Evolutionary conservation across 73 alveolate species (phyloP), one percentile per base, ranked within the genome.

Genomic region (Urostyla sp.): DNA sequence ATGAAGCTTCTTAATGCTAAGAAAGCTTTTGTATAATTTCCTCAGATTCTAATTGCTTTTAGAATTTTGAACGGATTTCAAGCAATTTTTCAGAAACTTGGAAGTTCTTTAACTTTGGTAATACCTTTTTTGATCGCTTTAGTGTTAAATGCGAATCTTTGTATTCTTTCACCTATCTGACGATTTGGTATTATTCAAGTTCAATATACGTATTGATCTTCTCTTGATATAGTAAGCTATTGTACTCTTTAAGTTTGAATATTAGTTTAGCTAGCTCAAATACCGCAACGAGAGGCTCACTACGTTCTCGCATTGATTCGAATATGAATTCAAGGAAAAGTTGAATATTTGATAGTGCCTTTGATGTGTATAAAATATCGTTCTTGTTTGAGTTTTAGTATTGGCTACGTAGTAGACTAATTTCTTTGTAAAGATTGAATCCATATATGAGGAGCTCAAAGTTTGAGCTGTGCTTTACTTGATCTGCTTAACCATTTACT

Each of bases 401-500:
- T 69, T 69, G 55, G 24, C 49, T 5, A 13, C 20, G 16, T 11
- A 69, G 58, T 49, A 46, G 34, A 2, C 55, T 44, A 43, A 69
- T 13, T 54, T 69, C 83, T 6, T 55, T 37, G 55, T 28, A 69
- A 52, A 69, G 72, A 49, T 69, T 69, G 31, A 69, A n/a, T 5
- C 83, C 69, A 31, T 69, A 69, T 57, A 69, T 69, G 52, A 40
- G 52, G n/a, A n/a, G n/a, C n/a, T n/a, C n/a, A n/a, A n/a, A n/a
- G n/a, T n/a, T n/a, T n/a, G n/a, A n/a, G n/a, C n/a, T n/a, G n/a
- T n/a, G n/a, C n/a, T n/a, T n/a, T n/a, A n/a, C n/a, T n/a, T n/a
- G n/a, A n/a, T n/a, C n/a, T n/a, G n/a, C n/a, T n/a, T n/a, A n/a
- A n/a, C n/a, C n/a, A n/a, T n/a, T n/a, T n/a, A n/a, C n/a, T n/a